Evolutionary conservation across 2,329 filamentous ascomycete species (phyloP).

Genomic region (Penicillium sp.): DNA sequence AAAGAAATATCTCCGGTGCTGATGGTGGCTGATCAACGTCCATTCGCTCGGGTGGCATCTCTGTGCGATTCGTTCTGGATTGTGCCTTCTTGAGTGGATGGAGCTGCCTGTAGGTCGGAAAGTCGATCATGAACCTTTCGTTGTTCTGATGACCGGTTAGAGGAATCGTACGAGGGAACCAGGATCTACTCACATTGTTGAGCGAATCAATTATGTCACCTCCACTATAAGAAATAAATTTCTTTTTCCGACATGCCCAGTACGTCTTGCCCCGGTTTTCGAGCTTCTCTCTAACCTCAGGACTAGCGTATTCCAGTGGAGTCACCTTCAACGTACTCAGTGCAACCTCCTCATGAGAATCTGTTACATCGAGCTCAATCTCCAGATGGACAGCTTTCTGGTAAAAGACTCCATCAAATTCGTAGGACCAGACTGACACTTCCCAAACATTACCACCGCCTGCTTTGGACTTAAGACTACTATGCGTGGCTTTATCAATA

Average conservation of each 20-base stretch:
- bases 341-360: not conserved
- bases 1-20: not conserved
- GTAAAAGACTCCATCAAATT: not conserved
- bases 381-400: not conserved
- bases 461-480: not conserved
- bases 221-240: constrained; percentile 12
- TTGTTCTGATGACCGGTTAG: constrained; percentile 1
- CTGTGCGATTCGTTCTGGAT: not conserved
- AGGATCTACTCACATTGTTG: constrained; percentile 7
- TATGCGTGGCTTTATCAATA: too few species aligned
- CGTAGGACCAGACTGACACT: not conserved
- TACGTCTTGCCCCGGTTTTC: constrained; percentile 32
- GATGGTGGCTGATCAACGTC: not conserved
- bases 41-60: not conserved
- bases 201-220: constrained; percentile 10
- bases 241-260: constrained; percentile 12
- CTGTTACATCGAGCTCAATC: not conserved
- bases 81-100: not conserved
- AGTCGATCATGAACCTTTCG: constrained; percentile 16
- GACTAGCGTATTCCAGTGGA: constrained; percentile 5
- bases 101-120: constrained; percentile 7
- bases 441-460: not conserved
- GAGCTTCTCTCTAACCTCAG: constrained; percentile 46
- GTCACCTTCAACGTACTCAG: not conserved
- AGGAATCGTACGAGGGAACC: not conserved